Evolutionary conservation across 768 basidiomycete genomes (phyloP).

Genomic region (Rhodotorula kratochvilovae): DNA sequence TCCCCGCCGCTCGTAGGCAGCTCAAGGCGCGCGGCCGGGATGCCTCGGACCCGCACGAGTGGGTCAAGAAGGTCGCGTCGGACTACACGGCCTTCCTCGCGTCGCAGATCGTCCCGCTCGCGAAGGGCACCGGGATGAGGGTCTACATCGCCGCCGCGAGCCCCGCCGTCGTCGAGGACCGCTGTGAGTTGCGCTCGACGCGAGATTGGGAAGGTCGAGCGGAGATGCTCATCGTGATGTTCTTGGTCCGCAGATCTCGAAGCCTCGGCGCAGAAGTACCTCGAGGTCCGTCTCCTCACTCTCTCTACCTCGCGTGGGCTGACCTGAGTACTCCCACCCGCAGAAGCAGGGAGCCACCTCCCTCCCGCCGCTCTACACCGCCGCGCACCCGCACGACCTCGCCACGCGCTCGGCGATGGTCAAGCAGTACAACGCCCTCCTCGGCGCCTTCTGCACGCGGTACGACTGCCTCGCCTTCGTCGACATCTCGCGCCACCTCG

Average conservation of each 20-base stretch:
- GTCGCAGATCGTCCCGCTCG: background rate
- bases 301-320: background rate
- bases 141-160: constrained; percentile 16
- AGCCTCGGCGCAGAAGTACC: constrained; percentile 9
- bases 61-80: background rate
- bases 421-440: constrained; percentile 16
- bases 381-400: constrained; percentile 15
- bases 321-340: background rate
- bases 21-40: background rate
- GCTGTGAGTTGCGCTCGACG: background rate
- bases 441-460: constrained; percentile 19
- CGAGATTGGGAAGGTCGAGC: background rate
- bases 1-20: constrained; percentile 10
- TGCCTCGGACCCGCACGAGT: background rate
- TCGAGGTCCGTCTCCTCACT: background rate
- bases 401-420: constrained; percentile 10
- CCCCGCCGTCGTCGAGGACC: constrained; percentile 28
- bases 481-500: constrained; percentile 19
- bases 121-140: background rate
- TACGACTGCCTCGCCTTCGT: constrained; percentile 19
- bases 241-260: constrained; percentile 18
- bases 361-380: background rate
- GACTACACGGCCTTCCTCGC: constrained; percentile 11
- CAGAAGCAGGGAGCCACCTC: constrained; percentile 2
- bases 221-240: background rate